Base-by-base conservation (phyloP, 306 rosid species). In the Cucumis hystrix region DNA sequence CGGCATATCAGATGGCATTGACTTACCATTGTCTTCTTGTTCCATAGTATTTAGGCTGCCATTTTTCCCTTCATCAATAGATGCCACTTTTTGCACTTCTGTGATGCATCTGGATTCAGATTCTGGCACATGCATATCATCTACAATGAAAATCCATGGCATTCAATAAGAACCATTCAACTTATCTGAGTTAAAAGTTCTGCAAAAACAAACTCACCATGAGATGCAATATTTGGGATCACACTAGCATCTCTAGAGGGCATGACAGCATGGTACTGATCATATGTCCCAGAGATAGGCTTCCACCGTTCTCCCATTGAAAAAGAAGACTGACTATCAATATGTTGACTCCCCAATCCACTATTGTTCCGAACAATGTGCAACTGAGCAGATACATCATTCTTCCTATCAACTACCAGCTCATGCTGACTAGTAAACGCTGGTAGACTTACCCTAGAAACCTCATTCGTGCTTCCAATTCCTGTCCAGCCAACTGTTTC, bases 281-380 rank as follows among this genome's bases (percentile, higher is more conserved):
- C 88, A 56, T 83, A 91, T 61, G 81, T 59, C 78, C 88, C 93
- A 41, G 91, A 81, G 80, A 86, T 82, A 68, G 90, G 84, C 84
- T 86, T 95, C 99, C 97, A 92, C 33, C 82, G 93, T 81, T 92
- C 98, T 83, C 90, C 83, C 10, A 85, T 80, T 35, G 93, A 71
- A 84, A 83, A 83, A 49, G 91, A 83, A 85, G 95, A 66, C 47
- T 82, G 87, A 77, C 79, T 82, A 41, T 85, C 79, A 74, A 84
- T 77, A 79, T 75, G 80, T 69, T 83, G 91, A 84, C 82, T 85
- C 74, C 89, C 85, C 10, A 82, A 78, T 78, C 84, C 89, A 83
- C 80, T 54, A 80, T 64, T 83, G 47, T 79, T 90, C 49, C 78
- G 63, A 69, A 82, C 76, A 83, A 79, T 82, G 55, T 89, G 96